Evolutionary conservation across 352 stramenopile genomes (phyloP).

Genomic region (Pythium periplocum): DNA sequence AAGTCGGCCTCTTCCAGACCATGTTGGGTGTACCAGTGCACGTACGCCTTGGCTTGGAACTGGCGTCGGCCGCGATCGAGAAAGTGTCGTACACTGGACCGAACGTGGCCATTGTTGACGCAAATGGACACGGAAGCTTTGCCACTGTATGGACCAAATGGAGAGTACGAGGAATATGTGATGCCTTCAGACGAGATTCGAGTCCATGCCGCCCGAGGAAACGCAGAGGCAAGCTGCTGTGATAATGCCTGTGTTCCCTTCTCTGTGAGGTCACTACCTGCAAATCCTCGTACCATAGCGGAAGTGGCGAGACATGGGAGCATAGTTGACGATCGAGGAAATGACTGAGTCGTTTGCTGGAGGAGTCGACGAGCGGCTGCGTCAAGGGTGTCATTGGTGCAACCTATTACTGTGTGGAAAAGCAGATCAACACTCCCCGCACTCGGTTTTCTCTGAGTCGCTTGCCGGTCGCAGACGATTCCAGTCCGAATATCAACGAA

Average conservation of each 20-base stretch:
- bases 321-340: conserved; percentile 8
- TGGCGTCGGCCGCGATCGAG: conserved; percentile 41
- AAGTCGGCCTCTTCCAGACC: conserved; percentile 50
- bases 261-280: not conserved
- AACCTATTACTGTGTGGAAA: conserved; percentile 11
- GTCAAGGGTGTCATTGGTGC: not conserved
- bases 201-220: not conserved
- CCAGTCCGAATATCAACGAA: conserved; percentile 65
- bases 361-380: conserved; percentile 2
- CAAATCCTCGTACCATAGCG: conserved; percentile 3
- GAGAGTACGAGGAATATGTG: conserved; percentile 6
- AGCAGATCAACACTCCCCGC: conserved; percentile 4
- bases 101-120: conserved; percentile 48
- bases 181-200: conserved; percentile 1
- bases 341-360: conserved; percentile 11
- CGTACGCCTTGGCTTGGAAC: conserved; percentile 38
- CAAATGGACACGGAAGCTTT: conserved; percentile 31
- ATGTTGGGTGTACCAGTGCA: conserved; percentile 60
- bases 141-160: conserved; percentile 15
- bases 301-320: conserved; percentile 4
- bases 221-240: not conserved
- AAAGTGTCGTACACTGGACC: conserved; percentile 28
- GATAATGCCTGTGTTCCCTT: not conserved
- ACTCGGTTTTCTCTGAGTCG: conserved; percentile 2
- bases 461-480: conserved; percentile 17